Conservation (phyloP, 2,329 filamentous ascomycete species). For the Dactylellina sp. region DNA sequence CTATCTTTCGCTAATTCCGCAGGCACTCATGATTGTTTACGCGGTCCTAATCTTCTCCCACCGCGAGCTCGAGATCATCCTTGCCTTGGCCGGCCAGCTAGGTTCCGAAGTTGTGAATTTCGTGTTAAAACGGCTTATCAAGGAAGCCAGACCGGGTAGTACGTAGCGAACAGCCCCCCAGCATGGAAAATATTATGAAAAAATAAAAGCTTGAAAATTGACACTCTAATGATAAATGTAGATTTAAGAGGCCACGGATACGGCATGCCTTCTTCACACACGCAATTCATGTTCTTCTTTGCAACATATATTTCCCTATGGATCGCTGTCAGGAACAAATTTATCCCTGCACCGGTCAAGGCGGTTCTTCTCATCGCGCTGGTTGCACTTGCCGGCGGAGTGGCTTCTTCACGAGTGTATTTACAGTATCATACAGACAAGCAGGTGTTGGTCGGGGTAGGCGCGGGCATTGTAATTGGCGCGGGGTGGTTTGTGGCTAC, state of each 20-base stretch:
- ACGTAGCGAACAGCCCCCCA: slow-evolving; percentile 65
- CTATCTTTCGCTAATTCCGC: slow-evolving; percentile 92
- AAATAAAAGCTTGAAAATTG: no score
- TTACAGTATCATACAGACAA: slow-evolving; percentile 89
- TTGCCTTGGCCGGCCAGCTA: slow-evolving; percentile 93
- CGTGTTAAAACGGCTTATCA: slow-evolving; percentile 86
- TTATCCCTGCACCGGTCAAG: slow-evolving; percentile 66
- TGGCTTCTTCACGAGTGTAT: slow-evolving; percentile 87
- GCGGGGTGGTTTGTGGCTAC: slow-evolving; percentile 83
- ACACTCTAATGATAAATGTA: slow-evolving; percentile 9
- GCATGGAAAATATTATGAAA: no score
- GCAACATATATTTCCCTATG: slow-evolving; percentile 85
- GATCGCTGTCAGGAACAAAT: slow-evolving; percentile 81
- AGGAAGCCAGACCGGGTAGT: slow-evolving; percentile 87
- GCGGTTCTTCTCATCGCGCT: slow-evolving; percentile 69
- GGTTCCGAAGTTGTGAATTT: slow-evolving; percentile 93
- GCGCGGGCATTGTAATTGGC: slow-evolving; percentile 77
- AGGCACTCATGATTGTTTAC: slow-evolving; percentile 90
- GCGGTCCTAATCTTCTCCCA: slow-evolving; percentile 89
- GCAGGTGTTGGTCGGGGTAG: slow-evolving; percentile 85
- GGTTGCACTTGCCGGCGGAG: slow-evolving; percentile 72
- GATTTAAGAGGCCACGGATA: slow-evolving; percentile 86
- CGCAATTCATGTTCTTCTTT: slow-evolving; percentile 95
- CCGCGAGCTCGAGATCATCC: slow-evolving; percentile 85
- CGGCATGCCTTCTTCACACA: slow-evolving; percentile 95